Evolutionary conservation across 169 alveolate genomes (phyloP).

Genomic region (Theileria sp.): DNA sequence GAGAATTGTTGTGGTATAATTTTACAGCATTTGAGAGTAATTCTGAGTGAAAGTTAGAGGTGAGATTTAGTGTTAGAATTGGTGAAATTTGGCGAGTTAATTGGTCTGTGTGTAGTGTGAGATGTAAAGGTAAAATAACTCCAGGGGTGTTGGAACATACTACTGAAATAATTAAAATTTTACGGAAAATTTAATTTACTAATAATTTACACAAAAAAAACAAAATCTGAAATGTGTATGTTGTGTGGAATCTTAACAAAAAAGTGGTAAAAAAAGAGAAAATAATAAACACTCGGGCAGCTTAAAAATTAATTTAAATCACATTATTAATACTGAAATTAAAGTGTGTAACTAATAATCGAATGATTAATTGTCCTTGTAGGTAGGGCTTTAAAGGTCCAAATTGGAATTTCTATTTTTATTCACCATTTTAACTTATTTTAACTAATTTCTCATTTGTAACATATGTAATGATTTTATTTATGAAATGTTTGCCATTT

Average conservation of each 20-base stretch:
- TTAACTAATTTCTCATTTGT: too few relatives aligned
- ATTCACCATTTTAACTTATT: not conserved
- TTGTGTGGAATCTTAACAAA: not conserved
- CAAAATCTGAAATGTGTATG: not conserved
- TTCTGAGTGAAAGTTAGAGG: too few relatives aligned
- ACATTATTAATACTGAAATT: not conserved
- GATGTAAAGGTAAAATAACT: not conserved
- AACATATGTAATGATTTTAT: too few relatives aligned
- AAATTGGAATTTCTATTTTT: not conserved
- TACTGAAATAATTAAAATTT: not conserved
- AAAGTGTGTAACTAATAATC: not conserved
- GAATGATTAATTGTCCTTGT: not conserved
- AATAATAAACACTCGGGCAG: not conserved
- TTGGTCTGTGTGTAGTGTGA: not conserved
- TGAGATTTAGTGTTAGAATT: too few relatives aligned
- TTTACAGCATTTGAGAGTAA: too few relatives aligned
- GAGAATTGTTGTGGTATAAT: too few relatives aligned
- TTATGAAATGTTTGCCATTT: not conserved
- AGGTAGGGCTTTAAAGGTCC: not conserved
- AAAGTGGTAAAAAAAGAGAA: not conserved
- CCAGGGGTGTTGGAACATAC: not conserved
- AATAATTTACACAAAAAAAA: not conserved
- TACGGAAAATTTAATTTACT: not conserved
- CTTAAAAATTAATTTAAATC: not conserved
- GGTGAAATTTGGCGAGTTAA: not conserved